These are phyloP conservation scores for Neotropicomus parvogracilis DNA, from an alignment of 1,284 basidiomycete genomes.

Conservation along the genomic window DNA sequence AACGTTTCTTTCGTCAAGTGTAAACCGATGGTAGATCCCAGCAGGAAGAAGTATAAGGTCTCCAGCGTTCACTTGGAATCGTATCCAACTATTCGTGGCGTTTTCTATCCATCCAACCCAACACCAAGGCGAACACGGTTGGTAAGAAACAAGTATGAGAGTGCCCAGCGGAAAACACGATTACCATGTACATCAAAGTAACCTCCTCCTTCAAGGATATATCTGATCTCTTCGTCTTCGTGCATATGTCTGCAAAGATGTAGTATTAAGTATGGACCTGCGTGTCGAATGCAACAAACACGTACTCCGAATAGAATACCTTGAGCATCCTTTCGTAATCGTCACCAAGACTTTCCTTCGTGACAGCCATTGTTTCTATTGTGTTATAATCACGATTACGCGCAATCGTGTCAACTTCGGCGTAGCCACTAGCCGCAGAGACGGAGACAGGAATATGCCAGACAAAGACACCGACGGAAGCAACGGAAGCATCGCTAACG, in stretches of 20 bases:
- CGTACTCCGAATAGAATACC: slow-evolving; percentile 77
- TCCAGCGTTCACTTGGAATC: slow-evolving; percentile 62
- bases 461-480: slow-evolving; percentile 56
- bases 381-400: slow-evolving; percentile 69
- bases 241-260: slow-evolving; percentile 66
- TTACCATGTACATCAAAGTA: slow-evolving; percentile 83
- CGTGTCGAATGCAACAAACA: neutral
- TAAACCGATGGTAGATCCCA: slow-evolving; percentile 84
- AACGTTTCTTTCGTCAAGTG: slow-evolving; percentile 62
- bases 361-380: slow-evolving; percentile 69
- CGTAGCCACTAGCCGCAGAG: slow-evolving; percentile 38
- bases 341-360: slow-evolving; percentile 45
- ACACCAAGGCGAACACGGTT: neutral
- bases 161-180: neutral
- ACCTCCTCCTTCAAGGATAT: slow-evolving; percentile 75
- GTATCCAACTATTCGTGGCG: slow-evolving; percentile 67
- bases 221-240: slow-evolving; percentile 90
- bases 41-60: slow-evolving; percentile 72
- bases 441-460: slow-evolving; percentile 63
- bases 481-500: slow-evolving; percentile 49
- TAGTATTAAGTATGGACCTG: neutral
- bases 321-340: slow-evolving; percentile 76
- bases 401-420: slow-evolving; percentile 52
- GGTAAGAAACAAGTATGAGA: neutral
- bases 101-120: slow-evolving; percentile 37